Evolutionary conservation across 768 basidiomycete genomes (phyloP).

Genomic region (Rhizopogon vesiculosus): DNA sequence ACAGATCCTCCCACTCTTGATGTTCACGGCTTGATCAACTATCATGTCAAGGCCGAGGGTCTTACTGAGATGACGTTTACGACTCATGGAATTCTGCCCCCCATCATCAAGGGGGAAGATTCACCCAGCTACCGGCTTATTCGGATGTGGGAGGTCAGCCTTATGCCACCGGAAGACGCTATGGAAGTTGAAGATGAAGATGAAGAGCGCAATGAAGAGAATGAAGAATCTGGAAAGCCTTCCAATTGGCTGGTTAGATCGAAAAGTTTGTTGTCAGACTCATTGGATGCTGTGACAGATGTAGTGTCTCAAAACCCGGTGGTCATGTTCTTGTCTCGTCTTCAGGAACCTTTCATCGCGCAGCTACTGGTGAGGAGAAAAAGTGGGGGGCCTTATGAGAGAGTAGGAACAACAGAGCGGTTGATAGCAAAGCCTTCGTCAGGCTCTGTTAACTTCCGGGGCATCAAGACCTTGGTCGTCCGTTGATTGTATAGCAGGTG

Average conservation of each 20-base stretch:
- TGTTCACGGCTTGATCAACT: conserved; percentile 2
- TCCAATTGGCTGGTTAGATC: not conserved
- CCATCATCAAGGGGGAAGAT: not conserved
- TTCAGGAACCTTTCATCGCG: conserved; percentile 18
- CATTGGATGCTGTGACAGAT: not conserved
- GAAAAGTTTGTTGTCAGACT: not conserved
- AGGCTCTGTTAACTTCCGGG: not conserved
- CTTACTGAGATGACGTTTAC: conserved; percentile 13
- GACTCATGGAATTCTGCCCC: conserved; percentile 10
- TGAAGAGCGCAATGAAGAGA: not conserved
- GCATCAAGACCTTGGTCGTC: not conserved
- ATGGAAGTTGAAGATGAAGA: not conserved
- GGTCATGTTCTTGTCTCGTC: not conserved
- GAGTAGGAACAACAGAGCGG: not conserved
- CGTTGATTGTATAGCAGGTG: not conserved
- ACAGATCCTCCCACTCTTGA: not conserved
- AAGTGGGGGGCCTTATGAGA: not conserved
- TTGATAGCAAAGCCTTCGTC: not conserved
- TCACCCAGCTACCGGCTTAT: conserved; percentile 8
- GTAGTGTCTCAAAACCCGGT: not conserved
- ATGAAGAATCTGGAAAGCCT: not conserved
- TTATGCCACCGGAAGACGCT: not conserved
- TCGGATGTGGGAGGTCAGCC: conserved; percentile 18
- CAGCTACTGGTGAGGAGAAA: conserved; percentile 14
- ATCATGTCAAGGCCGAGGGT: conserved; percentile 14